A percentile compares a stretch with the other conserved stretches of the same genome.
Conservation (phyloP, 176 grass and related monocot genomes). For the Phoenix dactylifera region DNA sequence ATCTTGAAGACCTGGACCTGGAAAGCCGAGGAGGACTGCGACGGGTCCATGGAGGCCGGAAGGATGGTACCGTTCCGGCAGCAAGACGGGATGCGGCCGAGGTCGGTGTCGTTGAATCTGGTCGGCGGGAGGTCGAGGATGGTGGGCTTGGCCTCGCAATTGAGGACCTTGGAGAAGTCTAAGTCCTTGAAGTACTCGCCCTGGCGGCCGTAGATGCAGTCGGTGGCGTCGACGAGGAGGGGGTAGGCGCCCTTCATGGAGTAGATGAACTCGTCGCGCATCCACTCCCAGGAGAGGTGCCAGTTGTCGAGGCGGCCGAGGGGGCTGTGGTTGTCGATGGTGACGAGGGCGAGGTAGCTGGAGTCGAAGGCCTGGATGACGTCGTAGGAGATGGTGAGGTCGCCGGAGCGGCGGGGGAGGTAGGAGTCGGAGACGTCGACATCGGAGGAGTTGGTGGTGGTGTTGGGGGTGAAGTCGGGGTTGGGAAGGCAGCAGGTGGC, state of each 20-base stretch:
- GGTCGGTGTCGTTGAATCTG: conserved; percentile 62
- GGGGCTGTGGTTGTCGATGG: conserved; percentile 66
- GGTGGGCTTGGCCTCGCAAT: conserved; percentile 48
- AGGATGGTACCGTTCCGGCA: conserved; percentile 93
- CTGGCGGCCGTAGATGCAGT: conserved; percentile 52
- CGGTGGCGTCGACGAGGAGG: conserved; percentile 30
- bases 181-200: conserved; percentile 46
- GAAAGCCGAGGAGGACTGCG: conserved; percentile 77
- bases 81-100: conserved; percentile 53
- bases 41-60: conserved; percentile 70
- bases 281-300: conserved; percentile 76
- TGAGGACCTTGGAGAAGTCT: conserved; percentile 87
- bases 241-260: conserved; percentile 69
- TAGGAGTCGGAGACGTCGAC: conserved; percentile 45
- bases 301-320: conserved; percentile 93
- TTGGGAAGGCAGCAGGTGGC: conserved; percentile 68
- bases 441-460: conserved; percentile 26
- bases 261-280: conserved; percentile 66
- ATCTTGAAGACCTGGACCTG: conserved; percentile 97
- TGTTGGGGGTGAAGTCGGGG: conserved; percentile 43
- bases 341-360: conserved; percentile 79
- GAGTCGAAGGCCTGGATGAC: conserved; percentile 49
- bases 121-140: conserved; percentile 67
- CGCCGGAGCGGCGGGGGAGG: conserved; percentile 48
- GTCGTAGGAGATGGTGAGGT: conserved; percentile 81